Base-by-base conservation (phyloP, 2,329 filamentous ascomycete species). In the Coniochaeta ligniaria region DNA sequence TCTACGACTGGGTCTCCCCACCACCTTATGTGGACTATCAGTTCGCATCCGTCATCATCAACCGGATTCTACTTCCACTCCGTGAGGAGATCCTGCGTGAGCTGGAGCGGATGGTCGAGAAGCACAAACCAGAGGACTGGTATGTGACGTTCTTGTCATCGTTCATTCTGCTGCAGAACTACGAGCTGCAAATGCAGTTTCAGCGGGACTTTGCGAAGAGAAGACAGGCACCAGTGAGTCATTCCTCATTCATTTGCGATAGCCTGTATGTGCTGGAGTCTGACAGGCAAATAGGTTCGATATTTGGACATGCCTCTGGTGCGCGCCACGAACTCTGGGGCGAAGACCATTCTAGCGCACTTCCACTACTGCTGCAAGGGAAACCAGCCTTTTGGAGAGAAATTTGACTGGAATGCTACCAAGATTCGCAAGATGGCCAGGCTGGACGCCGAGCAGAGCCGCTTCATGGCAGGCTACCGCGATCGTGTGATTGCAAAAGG, bases 281-380 rank as follows among this genome's bases (percentile, higher is more conserved):
- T 52, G 24, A 52, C 47, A 17, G 24, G 12, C 22, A 6, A n/a
- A 5, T 12, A 52, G 47, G 47, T 52, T 2, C 47, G 47, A 31
- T 52, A 28, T 52, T 5, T 52, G 24, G 47, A 52, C 26, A 52
- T 52, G 47, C 24, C 47, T 28, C 47, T 52, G n/a, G 64, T 69
- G 17, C 62, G 66, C 16, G 66, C 66, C 12, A 68, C 64, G 0
- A 66, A 69, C 59, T 69, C 68, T 28, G 69, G 70, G 14, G 70
- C 70, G 12, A 72, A 71, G 57, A 71, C 71, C 26, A 68, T 72
- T 24, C 65, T 72, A 1, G 69, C 70, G n/a, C 69, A 72, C 60
- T 72, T 71, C 58, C 70, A 72, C 60, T 70, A 72, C 58, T 69
- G 68, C 57, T 71, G 67, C 63, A 71, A 71, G 59, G 70, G 70